Evolutionary conservation across 1,284 basidiomycete genomes (phyloP).

Genomic region (Ustilago lituana): DNA sequence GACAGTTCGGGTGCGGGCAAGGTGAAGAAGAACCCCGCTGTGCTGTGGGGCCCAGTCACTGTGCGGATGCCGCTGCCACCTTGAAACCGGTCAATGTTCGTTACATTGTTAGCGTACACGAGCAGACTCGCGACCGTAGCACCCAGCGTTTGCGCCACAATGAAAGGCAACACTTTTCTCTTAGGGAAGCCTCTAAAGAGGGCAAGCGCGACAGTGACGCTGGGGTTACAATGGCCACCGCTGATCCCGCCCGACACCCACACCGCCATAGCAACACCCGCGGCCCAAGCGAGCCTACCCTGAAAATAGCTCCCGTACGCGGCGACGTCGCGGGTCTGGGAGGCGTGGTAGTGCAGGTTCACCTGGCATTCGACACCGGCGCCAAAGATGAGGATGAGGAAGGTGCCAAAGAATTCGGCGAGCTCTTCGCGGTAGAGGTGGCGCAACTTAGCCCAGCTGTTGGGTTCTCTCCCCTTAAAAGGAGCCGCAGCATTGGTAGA

Average conservation of each 20-base stretch:
- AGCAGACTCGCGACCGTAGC: conserved; percentile 76
- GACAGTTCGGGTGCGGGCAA: conserved; percentile 69
- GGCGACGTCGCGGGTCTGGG: conserved; percentile 9
- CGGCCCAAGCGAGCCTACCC: conserved; percentile 57
- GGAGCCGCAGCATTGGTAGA: too few species aligned
- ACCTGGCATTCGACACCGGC: conserved; percentile 62
- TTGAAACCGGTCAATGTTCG: conserved; percentile 78
- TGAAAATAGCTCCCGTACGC: conserved; percentile 50
- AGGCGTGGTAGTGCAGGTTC: conserved; percentile 44
- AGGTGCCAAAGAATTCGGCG: conserved; percentile 55
- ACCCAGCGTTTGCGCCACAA: conserved; percentile 78
- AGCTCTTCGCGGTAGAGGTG: conserved; percentile 51
- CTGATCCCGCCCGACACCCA: conserved; percentile 55
- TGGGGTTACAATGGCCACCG: conserved; percentile 55
- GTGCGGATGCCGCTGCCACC: conserved; percentile 75
- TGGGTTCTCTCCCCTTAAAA: conserved; percentile 16
- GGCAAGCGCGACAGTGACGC: conserved; percentile 74
- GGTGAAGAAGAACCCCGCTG: conserved; percentile 77
- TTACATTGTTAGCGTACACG: conserved; percentile 79
- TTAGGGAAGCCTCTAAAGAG: conserved; percentile 79
- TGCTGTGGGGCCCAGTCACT: conserved; percentile 70
- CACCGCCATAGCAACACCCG: conserved; percentile 55
- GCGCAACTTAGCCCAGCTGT: conserved; percentile 41
- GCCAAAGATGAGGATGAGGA: conserved; percentile 61
- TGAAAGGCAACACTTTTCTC: conserved; percentile 79